phyloP scores from a whole-genome alignment of 1,284 basidiomycete genomes.

The Quambalaria eucalypti region DNA sequence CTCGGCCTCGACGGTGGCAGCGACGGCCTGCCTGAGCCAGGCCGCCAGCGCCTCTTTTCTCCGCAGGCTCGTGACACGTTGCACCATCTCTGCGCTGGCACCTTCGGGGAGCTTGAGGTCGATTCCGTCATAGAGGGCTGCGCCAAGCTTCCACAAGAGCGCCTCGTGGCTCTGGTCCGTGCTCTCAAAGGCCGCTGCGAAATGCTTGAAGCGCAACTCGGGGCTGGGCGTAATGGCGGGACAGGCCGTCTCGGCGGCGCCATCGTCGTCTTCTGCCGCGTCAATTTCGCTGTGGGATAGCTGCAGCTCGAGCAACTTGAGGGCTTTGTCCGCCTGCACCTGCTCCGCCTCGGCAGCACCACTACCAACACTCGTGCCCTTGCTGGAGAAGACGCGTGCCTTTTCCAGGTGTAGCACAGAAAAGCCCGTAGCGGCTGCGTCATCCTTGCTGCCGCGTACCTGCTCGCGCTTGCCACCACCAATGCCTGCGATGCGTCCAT shows the following conservation, averaged over 20 bases:
- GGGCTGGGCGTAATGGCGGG: conserved; percentile 54
- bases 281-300: conserved; percentile 64
- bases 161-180: conserved; percentile 60
- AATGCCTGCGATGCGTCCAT: conserved; percentile 50
- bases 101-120: conserved; percentile 61
- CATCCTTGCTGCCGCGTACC: neutral
- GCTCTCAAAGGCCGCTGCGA: conserved; percentile 63
- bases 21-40: conserved; percentile 74
- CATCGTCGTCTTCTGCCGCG: conserved; percentile 52
- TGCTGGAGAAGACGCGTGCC: conserved; percentile 25
- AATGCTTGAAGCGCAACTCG: conserved; percentile 68
- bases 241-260: conserved; percentile 15
- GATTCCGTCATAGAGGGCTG: conserved; percentile 77
- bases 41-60: conserved; percentile 72
- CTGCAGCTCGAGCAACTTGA: conserved; percentile 70
- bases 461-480: neutral
- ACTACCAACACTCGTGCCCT: no score
- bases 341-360: conserved; percentile 5
- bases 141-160: conserved; percentile 73
- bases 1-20: conserved; percentile 60
- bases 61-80: conserved; percentile 59
- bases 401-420: conserved; percentile 18
- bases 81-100: conserved; percentile 55
- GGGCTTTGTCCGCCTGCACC: conserved; percentile 21
- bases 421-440: neutral